Base-by-base conservation (phyloP, 805 yeast species). In the Starmerella vitae region DNA sequence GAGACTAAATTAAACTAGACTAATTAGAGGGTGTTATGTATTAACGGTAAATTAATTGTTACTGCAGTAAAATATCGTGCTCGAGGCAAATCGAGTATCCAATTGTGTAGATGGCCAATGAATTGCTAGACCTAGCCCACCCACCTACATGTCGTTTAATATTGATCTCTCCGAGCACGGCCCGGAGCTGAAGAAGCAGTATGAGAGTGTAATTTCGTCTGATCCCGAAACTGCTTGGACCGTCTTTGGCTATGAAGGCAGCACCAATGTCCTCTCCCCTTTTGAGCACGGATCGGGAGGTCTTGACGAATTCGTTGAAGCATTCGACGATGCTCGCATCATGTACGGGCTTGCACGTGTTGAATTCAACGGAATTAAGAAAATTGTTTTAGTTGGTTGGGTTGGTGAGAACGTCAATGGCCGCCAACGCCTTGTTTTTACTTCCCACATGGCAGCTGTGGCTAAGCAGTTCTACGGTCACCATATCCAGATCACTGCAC, bases 401-500 rank as follows among this genome's bases (percentile, higher is more conserved):
- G 64, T 61, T 33, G 98, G 98, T 5, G 97, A 91, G 59, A 82
- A 88, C 41, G 86, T 94, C 18, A 93, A 96, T 18, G 63, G 58
- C 38, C 58, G 60, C 29, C 55, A 57, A 34, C 61, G 65, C 43
- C 64, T 66, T n/a, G 59, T 58, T 37, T 65, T 65, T 55, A 61
- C 57, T 46, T 56, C 67, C 17, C 68, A 65, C 47, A 57, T 60
- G 43, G 49, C 60, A 15, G 41, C 64, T 2, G 63, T 65, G 13
- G 59, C 67, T 12, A 55, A 55, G 38, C 51, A 57, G 43, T 59
- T 65, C 47, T 57, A 54, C 28, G 93, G 94, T 34, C 91, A 88
- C 62, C 98, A 91, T 57, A 86, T 91, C 39, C 96, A 91, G 61
- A 76, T 91, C 48, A 85, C 95, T 35, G 97, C 97, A n/a, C 76